phyloP scores from a whole-genome alignment of 2,329 filamentous ascomycete genomes.

The Plectosphaerella plurivora region DNA sequence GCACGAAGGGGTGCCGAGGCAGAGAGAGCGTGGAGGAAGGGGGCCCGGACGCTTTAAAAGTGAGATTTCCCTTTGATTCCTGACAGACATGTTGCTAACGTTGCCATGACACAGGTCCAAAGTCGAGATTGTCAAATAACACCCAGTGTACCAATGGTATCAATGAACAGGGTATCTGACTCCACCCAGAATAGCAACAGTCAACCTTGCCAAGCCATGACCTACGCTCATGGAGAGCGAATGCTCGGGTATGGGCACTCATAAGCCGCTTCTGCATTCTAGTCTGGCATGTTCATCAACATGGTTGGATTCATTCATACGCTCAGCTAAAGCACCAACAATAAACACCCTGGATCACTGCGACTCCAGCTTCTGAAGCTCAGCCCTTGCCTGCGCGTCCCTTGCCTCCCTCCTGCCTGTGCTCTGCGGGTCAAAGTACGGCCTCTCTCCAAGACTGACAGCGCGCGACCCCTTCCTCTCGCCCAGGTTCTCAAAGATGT shows the following conservation, averaged over 20 bases:
- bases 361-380: not conserved
- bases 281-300: too few species aligned
- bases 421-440: conserved; percentile 46
- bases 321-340: too few species aligned
- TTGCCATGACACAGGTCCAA: not conserved
- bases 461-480: conserved; percentile 43
- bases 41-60: conserved; percentile 8
- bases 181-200: too few species aligned
- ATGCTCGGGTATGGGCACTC: too few species aligned
- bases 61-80: conserved; percentile 1
- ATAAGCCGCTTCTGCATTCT: too few species aligned
- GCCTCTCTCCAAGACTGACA: conserved; percentile 49
- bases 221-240: too few species aligned
- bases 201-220: too few species aligned
- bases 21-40: conserved; percentile 11
- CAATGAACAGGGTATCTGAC: too few species aligned
- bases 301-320: too few species aligned
- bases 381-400: not conserved
- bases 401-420: conserved; percentile 15
- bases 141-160: not conserved
- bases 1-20: conserved; percentile 4
- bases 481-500: conserved; percentile 38
- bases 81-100: not conserved
- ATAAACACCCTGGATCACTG: too few species aligned
- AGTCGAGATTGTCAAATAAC: not conserved